Conservation (phyloP, 495 filamentous ascomycete species). For the Penicillium egyptiacum region DNA sequence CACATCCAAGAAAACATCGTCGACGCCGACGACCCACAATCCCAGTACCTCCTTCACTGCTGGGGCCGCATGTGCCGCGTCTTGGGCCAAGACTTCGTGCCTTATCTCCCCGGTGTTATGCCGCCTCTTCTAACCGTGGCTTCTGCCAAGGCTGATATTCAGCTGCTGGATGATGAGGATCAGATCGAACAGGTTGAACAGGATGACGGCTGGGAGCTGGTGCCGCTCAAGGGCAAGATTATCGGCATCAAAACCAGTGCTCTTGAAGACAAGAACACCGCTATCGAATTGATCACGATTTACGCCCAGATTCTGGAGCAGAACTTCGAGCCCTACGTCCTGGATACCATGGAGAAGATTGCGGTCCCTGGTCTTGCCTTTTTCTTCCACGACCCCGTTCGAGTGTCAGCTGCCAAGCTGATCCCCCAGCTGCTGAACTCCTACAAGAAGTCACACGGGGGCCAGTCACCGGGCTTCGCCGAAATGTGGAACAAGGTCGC, state of each 20-base stretch:
- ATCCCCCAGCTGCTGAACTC: slow-evolving; percentile 93
- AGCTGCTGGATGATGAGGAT: slow-evolving; percentile 93
- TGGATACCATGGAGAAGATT: slow-evolving; percentile 94
- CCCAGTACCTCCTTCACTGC: slow-evolving; percentile 96
- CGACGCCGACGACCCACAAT: slow-evolving; percentile 94
- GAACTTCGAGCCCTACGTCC: slow-evolving; percentile 87
- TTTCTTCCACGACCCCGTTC: slow-evolving; percentile 99
- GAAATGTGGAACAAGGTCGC: slow-evolving; percentile 84
- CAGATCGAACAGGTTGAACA: slow-evolving; percentile 89
- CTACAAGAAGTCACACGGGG: slow-evolving; percentile 86
- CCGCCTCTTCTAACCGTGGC: slow-evolving; percentile 89
- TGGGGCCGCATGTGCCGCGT: slow-evolving; percentile 99
- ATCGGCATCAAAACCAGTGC: slow-evolving; percentile 98
- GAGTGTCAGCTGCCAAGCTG: slow-evolving; percentile 91
- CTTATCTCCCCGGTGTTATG: slow-evolving; percentile 90
- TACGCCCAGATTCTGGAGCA: slow-evolving; percentile 93
- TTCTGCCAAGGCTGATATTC: slow-evolving; percentile 94
- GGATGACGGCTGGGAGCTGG: slow-evolving; percentile 97
- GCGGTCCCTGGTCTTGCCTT: slow-evolving; percentile 91
- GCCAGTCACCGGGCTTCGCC: slow-evolving; percentile 67
- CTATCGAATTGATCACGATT: slow-evolving; percentile 94
- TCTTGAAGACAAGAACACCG: slow-evolving; percentile 98
- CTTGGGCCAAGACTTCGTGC: slow-evolving; percentile 83
- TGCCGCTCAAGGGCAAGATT: slow-evolving; percentile 93
- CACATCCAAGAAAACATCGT: slow-evolving; percentile 83